Percentiles rank a stretch among this genome's conserved stretches.
phyloP scores from a whole-genome alignment of 345 rosid genomes.

The Diplotaxis tenuifolia region DNA sequence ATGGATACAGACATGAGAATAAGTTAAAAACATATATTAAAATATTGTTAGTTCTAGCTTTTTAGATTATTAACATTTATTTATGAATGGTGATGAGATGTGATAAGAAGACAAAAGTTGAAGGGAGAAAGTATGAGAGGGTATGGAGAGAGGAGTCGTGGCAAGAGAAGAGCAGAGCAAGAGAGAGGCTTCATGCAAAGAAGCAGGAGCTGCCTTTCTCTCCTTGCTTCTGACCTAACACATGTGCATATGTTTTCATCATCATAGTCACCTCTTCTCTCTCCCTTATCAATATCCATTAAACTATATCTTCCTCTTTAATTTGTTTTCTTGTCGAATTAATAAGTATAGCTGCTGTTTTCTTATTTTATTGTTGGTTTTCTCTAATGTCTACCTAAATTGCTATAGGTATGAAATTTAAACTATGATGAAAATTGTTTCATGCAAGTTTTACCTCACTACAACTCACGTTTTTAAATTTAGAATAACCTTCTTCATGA shows the following conservation, averaged over 20 bases:
- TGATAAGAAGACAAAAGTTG: constrained; percentile 32
- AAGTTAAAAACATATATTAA: constrained; percentile 12
- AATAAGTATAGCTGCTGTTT: no score
- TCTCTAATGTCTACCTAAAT: no score
- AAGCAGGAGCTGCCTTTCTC: constrained; percentile 41
- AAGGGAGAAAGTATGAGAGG: constrained; percentile 22
- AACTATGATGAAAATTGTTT: no score
- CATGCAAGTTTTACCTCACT: no score
- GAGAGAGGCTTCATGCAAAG: constrained; percentile 37
- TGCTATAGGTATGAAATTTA: no score
- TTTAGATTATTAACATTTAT: constrained; percentile 1
- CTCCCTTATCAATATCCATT: constrained; percentile 29
- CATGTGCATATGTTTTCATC: constrained; percentile 35
- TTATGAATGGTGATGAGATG: constrained; percentile 12
- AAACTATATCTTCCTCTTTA: background rate
- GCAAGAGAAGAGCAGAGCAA: constrained; percentile 30
- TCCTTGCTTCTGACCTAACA: constrained; percentile 37
- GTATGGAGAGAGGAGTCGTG: constrained; percentile 35
- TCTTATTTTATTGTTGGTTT: no score
- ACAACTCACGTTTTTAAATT: no score
- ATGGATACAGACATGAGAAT: constrained; percentile 21
- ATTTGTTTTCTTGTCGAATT: background rate
- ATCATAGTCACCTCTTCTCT: constrained; percentile 17
- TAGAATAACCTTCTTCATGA: background rate
- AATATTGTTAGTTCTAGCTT: background rate